A percentile compares a stretch with the other conserved stretches of the same genome.
These are phyloP conservation scores for Mycena epipterygia DNA, from an alignment of 768 basidiomycete genomes.

Conservation along the genomic window DNA sequence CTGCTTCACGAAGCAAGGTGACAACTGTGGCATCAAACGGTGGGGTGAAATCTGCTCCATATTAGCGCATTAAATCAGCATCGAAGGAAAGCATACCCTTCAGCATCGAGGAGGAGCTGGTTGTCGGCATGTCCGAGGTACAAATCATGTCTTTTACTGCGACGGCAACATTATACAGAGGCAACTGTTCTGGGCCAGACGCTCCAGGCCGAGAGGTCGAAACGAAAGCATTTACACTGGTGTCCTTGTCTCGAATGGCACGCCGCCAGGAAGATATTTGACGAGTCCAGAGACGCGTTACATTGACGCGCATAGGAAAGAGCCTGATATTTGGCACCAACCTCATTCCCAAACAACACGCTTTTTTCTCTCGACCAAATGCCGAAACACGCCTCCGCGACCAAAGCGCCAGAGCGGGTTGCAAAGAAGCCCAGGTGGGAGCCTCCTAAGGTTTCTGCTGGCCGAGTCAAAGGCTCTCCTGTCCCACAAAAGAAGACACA, in stretches of 20 bases:
- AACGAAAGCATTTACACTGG: conserved; percentile 70
- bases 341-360: conserved; percentile 10
- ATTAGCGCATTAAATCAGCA: neutral
- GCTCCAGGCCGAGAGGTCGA: conserved; percentile 38
- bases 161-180: conserved; percentile 62
- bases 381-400: conserved; percentile 29
- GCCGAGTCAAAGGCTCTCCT: conserved; percentile 39
- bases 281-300: conserved; percentile 24
- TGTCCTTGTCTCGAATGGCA: conserved; percentile 53
- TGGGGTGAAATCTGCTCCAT: conserved; percentile 71
- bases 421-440: conserved; percentile 45
- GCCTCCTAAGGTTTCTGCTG: conserved; percentile 25
- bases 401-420: conserved; percentile 37
- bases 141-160: conserved; percentile 93
- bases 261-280: conserved; percentile 43
- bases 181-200: conserved; percentile 30
- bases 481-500: conserved; percentile 40
- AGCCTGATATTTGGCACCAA: neutral
- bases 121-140: conserved; percentile 70
- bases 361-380: conserved; percentile 8
- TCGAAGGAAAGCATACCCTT: conserved; percentile 54
- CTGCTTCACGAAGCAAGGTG: conserved; percentile 65
- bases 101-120: conserved; percentile 86
- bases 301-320: conserved; percentile 30
- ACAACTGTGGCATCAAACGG: conserved; percentile 94